Base-by-base conservation (phyloP, 2,329 filamentous ascomycete species). In the Neodidymelliopsis sp. region DNA sequence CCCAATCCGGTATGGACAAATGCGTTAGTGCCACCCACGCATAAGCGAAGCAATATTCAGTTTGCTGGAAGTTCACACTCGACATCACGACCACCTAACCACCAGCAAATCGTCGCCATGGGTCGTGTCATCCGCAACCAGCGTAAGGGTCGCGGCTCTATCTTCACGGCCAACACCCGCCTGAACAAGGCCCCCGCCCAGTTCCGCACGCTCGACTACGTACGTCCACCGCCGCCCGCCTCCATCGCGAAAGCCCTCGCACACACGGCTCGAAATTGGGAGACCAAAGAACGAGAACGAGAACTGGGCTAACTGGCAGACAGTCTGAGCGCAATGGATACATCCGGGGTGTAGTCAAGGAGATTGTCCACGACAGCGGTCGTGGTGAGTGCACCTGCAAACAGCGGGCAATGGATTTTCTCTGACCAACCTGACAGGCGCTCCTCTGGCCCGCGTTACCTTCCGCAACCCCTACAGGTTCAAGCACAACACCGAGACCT, bases 381-480 rank as follows among this genome's bases (percentile, higher is more conserved):
- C 92, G 94, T 82, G 94, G 94, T 83, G 91, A 68, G 68, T 71
- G 52, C 49, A 19, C 30, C 24, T 18, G 27, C 18, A n/a, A 12
- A 18, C 15, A 39, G 29, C 30, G 59, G 33, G 47, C 49, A 19
- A 37, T 43, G 42, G 50, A 30, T 35, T 43, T 45, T 34, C 28
- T 53, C 60, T 68, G 49, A 69, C 59, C 34, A 55, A 46, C 41
- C 20, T 30, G 58, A n/a, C 42, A 71, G 69, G 69, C 57, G 70
- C 95, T 80, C 94, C 94, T 72, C 90, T 99, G 75, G 94, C 94
- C 77, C 91, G 90, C 81, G 92, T 99, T 75, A 82, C 86, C 72
- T 99, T 99, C 90, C 92, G 94, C 73, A 90, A 96, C 81, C 91
- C 94, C 73, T 99, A 99, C 89, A 86, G 87, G 80, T 97, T 90